Percentiles rank a stretch among this genome's conserved stretches.
Evolutionary conservation across 331 rosid species (phyloP).

Genomic region (Malus hybrid): DNA sequence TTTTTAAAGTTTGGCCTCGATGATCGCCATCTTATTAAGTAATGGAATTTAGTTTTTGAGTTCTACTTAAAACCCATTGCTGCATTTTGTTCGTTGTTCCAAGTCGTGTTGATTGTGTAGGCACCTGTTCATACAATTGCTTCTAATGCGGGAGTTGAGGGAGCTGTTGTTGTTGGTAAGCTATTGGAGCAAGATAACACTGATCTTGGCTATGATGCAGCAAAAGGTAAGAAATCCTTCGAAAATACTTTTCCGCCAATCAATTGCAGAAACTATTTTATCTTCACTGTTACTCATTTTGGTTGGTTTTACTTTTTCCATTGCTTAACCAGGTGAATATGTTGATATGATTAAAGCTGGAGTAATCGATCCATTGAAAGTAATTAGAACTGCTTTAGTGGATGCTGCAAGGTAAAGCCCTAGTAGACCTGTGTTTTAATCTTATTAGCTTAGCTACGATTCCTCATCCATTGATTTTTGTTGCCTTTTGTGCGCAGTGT

Average conservation of each 20-base stretch:
- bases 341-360: conserved; percentile 87
- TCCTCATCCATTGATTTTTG: neutral
- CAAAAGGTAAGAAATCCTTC: conserved; percentile 57
- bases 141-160: conserved; percentile 88
- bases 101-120: conserved; percentile 30
- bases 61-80: neutral
- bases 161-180: conserved; percentile 89
- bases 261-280: neutral
- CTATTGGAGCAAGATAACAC: conserved; percentile 65
- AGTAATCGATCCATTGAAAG: conserved; percentile 89
- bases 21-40: too few relatives aligned
- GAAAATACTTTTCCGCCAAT: neutral
- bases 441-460: neutral
- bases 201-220: conserved; percentile 86
- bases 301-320: neutral
- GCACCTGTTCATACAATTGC: conserved; percentile 88
- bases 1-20: neutral
- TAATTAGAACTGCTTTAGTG: conserved; percentile 85
- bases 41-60: neutral
- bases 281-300: neutral
- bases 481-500: conserved; percentile 42
- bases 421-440: neutral
- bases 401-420: conserved; percentile 79
- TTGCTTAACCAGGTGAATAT: conserved; percentile 57
- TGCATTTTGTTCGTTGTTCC: neutral